A percentile compares a stretch with the other conserved stretches of the same genome.
These are phyloP conservation scores for Pisolithus sp. DNA, from an alignment of 768 basidiomycete species.

Conservation along the genomic window DNA sequence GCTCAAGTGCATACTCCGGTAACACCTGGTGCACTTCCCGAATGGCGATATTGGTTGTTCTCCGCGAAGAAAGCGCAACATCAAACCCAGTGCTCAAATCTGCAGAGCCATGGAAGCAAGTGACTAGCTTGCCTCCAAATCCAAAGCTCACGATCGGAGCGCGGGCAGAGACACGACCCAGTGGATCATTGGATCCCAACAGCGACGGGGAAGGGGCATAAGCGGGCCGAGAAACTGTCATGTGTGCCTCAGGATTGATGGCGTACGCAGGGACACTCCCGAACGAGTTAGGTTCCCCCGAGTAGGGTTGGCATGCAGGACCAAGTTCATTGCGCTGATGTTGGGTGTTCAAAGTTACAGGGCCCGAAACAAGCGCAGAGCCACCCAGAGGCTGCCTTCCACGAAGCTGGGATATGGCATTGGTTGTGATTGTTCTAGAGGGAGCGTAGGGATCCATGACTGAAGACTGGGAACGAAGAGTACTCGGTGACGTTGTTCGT, in stretches of 20 bases:
- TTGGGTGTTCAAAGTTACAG: conserved; percentile 10
- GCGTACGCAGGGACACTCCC: conserved; percentile 11
- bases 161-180: conserved; percentile 64
- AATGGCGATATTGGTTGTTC: conserved; percentile 63
- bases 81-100: conserved; percentile 70
- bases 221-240: conserved; percentile 38
- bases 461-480: conserved; percentile 18
- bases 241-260: conserved; percentile 21
- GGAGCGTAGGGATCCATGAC: conserved; percentile 34
- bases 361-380: conserved; percentile 32
- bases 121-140: conserved; percentile 86
- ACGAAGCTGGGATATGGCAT: conserved; percentile 19
- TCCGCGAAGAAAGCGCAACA: conserved; percentile 65
- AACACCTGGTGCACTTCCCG: conserved; percentile 63
- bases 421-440: conserved; percentile 15
- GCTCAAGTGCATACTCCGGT: conserved; percentile 56
- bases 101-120: conserved; percentile 75
- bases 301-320: conserved; percentile 14
- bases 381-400: conserved; percentile 42
- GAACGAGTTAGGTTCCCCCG: conserved; percentile 14
- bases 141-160: conserved; percentile 86
- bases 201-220: conserved; percentile 86
- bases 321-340: conserved; percentile 25
- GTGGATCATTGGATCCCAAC: conserved; percentile 74
- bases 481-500: conserved; percentile 27